Percentiles rank a stretch among this genome's conserved stretches.
phyloP scores from a whole-genome alignment of 2,329 filamentous ascomycete genomes.

The Scedosporium minutisporum region DNA sequence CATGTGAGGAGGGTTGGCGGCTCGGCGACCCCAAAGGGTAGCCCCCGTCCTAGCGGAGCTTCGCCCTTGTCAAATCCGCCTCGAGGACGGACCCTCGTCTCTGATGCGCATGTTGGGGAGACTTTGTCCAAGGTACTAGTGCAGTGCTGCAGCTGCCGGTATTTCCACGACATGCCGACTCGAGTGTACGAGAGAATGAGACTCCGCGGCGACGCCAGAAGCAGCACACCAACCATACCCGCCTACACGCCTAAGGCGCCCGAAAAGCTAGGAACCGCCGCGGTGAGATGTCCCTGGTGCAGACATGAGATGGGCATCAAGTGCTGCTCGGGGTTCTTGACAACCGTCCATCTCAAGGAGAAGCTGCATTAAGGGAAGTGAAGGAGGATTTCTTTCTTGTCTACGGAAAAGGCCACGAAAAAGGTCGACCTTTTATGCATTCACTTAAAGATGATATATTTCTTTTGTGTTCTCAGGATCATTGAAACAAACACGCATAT shows the following conservation, averaged over 20 bases:
- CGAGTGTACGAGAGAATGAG: conserved; percentile 57
- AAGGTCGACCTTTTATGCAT: neutral
- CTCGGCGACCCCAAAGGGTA: neutral
- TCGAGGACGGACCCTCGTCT: neutral
- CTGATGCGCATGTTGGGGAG: conserved; percentile 14
- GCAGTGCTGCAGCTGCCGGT: conserved; percentile 54
- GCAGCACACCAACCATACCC: neutral
- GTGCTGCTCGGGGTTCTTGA: conserved; percentile 61
- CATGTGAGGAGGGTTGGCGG: conserved; percentile 9
- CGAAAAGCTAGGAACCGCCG: conserved; percentile 19
- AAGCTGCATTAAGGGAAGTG: conserved; percentile 36
- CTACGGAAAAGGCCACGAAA: neutral
- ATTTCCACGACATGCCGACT: conserved; percentile 56
- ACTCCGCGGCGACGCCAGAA: conserved; percentile 12
- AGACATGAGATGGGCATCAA: conserved; percentile 57
- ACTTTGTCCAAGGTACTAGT: conserved; percentile 54
- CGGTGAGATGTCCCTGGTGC: conserved; percentile 63
- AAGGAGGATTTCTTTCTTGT: neutral
- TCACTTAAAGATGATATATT: neutral
- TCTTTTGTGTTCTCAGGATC: neutral
- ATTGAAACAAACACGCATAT: too few relatives aligned
- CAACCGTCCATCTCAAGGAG: conserved; percentile 57
- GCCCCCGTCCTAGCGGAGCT: neutral
- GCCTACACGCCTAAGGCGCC: neutral
- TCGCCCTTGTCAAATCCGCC: conserved; percentile 8